Evolutionary conservation across 352 stramenopile species (phyloP), one percentile per base, ranked within the genome.

Genomic region (Thalassiosira hispida): DNA sequence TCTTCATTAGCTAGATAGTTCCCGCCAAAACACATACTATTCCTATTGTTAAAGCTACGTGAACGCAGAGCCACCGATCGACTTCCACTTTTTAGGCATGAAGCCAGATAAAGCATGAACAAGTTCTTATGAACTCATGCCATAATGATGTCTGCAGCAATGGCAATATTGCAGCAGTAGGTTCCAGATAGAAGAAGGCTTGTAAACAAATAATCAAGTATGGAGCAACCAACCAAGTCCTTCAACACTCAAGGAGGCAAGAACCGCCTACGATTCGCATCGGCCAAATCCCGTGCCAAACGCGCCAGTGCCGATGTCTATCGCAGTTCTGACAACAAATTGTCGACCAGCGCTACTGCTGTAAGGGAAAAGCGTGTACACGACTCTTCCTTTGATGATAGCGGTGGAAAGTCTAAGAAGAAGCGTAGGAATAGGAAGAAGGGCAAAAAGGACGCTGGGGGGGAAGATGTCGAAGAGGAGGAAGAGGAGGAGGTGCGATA

Each of bases 241-340:
- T 79, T 91, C 71, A 91, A 89, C 59, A 81, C 51, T 2, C 59
- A 87, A 62, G 73, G 81, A 20, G 85, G 76, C 20, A 92, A 91
- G 31, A 92, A 92, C 55, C 83, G 87, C 12, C 76, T 94, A 11
- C 77, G 79, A 16, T 94, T 91, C 63, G 68, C 81, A 27, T 90
- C 84, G 9, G 71, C 80, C 8, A 90, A 87, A 68, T 75, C 89
- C 70, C 77, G 87, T 49, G 72, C 84, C 12, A 92, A 93, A 67
- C 62, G 40, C 27, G 87, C 87, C 25, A 92, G 77, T 16, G 87
- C 90, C 7, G 90, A 94, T 84, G 87, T 93, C 20, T 94, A 92
- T 73, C 87, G 90, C 8, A 79, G 51, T 18, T 86, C 85, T 44
- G 87, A 93, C 33, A 71, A 79, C 18, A 77, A 79, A 49, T 67